Base-by-base conservation (phyloP, 1,284 basidiomycete genomes). In the Mycosarcoma mackinlayi region DNA sequence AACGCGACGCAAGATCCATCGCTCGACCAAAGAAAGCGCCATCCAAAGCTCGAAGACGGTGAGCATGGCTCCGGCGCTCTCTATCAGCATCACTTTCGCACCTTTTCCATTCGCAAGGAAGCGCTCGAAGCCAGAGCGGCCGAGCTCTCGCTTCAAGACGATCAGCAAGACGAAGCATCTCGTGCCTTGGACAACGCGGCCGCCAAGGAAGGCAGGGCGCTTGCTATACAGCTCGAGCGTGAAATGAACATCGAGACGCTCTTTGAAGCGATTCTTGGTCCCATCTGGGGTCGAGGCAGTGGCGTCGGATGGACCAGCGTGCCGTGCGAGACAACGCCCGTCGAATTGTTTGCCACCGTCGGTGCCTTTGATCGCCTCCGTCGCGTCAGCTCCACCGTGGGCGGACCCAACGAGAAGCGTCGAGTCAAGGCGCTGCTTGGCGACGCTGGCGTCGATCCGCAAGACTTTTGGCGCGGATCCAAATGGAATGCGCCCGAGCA, bases 181-280 rank as follows among this genome's bases (percentile, higher is more conserved):
- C 37, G 35, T 4, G 64, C 64, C 8, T 38, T 67, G 25, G 57
- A 67, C 47, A 47, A 53, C 16, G 64, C 64, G 13, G 58, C 64
- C 6, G 53, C 58, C 31, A 67, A 67, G 38, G 64, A 67, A 28
- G 62, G 62, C 18, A 34, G 67, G 16, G 67, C 67, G 16, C 50
- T 70, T 10, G 67, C 67, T 3, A 54, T 65, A 28, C 73, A 75
- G 48, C 57, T 73, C 28, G 58, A 60, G 46, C 63, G 68, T 3
- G 72, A 75, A 38, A 46, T 66, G 59, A 68, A 39, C 11, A n/a
- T 55, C 47, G 69, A 72, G 33, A 58, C 57, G 41, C 61, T 72
- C 37, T 72, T 72, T 35, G 58, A 66, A 19, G 65, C 64, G 7
- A 67, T 67, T 31, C 40, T 61, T 2, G 56, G 40, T 14, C 61